phyloP scores from a whole-genome alignment of 2,329 filamentous ascomycete species.

The Fusarium secorum region DNA sequence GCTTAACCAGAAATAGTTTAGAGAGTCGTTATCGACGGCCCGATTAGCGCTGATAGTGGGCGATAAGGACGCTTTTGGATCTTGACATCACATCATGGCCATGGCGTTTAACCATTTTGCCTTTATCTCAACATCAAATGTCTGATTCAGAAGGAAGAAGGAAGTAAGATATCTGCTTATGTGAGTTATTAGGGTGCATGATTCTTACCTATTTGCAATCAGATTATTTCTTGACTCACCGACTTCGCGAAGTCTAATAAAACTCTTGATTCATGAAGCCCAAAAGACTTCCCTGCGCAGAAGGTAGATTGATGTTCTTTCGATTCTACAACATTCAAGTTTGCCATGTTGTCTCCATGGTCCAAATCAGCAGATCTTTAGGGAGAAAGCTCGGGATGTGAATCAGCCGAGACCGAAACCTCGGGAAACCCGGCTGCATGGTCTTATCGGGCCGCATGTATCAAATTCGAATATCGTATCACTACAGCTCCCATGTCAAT shows the following conservation, averaged over 20 bases:
- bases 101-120: neutral
- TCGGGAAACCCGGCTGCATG: neutral
- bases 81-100: conserved; percentile 13
- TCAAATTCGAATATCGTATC: neutral
- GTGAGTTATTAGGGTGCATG: fast-evolving
- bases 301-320: fast-evolving
- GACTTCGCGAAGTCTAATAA: neutral
- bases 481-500: neutral
- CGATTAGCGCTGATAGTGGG: conserved; percentile 11
- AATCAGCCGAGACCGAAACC: neutral
- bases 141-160: fast-evolving
- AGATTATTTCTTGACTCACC: fast-evolving
- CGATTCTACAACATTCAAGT: fast-evolving
- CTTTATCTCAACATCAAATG: neutral
- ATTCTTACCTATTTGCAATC: neutral
- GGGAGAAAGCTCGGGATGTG: neutral
- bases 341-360: neutral
- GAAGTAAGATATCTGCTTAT: fast-evolving
- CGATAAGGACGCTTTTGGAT: neutral
- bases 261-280: no score
- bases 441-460: neutral
- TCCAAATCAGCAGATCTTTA: fast-evolving
- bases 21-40: neutral
- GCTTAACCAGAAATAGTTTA: conserved; percentile 6
- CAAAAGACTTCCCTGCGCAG: no score